Evolutionary conservation across 108 stramenopile genomes (phyloP).

Genomic region (Heterococcus sp.): DNA sequence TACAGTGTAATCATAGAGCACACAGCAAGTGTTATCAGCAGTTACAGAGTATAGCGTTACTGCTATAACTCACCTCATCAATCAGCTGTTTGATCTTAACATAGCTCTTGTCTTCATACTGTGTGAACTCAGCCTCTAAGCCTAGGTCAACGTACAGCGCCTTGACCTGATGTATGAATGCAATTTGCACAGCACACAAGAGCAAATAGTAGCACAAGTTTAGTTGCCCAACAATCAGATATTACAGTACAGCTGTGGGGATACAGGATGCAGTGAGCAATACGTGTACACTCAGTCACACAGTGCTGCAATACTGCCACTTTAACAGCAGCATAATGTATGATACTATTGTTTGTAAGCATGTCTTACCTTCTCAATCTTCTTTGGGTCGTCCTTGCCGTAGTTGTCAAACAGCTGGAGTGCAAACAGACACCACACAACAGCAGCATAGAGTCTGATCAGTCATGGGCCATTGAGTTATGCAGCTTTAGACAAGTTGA

Average conservation of each 20-base stretch:
- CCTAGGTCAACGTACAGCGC: slow-evolving; percentile 77
- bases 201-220: not conserved
- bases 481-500: not conserved
- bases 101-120: slow-evolving; percentile 79
- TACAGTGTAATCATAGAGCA: not conserved
- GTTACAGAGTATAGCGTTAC: slow-evolving; percentile 5
- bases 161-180: slow-evolving; percentile 58
- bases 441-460: too few relatives aligned
- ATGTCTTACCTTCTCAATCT: slow-evolving; percentile 51
- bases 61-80: slow-evolving; percentile 47
- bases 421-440: too few relatives aligned
- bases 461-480: not conserved
- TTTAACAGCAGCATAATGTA: not conserved
- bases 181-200: not conserved
- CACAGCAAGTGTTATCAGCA: not conserved
- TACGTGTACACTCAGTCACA: not conserved
- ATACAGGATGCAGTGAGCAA: not conserved
- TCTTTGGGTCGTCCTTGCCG: slow-evolving; percentile 70
- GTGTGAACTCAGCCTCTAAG: slow-evolving; percentile 67
- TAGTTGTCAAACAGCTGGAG: slow-evolving; percentile 74
- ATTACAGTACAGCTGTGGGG: not conserved
- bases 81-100: slow-evolving; percentile 58
- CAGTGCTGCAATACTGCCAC: not conserved
- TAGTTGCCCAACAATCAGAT: not conserved
- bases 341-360: not conserved